phyloP scores from a whole-genome alignment of 768 basidiomycete species.

The Daedaleopsis nitida region DNA sequence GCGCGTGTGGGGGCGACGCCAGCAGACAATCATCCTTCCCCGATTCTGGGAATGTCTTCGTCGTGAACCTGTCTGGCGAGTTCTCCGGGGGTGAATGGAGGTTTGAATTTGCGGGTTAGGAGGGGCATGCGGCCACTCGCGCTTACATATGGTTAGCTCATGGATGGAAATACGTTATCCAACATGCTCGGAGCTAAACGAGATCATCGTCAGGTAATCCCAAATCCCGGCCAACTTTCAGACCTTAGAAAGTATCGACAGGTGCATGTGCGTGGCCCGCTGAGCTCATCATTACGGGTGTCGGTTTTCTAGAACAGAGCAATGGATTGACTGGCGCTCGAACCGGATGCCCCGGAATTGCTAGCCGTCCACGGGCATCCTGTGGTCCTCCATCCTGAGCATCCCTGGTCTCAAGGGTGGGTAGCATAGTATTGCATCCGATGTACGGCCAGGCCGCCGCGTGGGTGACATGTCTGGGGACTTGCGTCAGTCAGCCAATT shows the following conservation, averaged over 20 bases:
- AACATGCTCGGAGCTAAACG: too few relatives aligned
- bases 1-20: constrained; percentile 57
- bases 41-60: constrained; percentile 58
- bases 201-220: background rate
- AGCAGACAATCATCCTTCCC: constrained; percentile 49
- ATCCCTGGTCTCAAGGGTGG: background rate
- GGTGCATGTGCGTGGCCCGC: background rate
- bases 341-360: background rate
- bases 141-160: constrained; percentile 1
- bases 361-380: background rate
- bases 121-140: constrained; percentile 10
- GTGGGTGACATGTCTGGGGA: background rate
- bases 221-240: background rate
- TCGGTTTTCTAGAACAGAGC: background rate
- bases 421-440: background rate
- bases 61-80: constrained; percentile 47
- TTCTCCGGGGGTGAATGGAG: constrained; percentile 41
- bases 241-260: background rate
- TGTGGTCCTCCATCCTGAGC: background rate
- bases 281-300: background rate
- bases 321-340: background rate
- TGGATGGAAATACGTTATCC: background rate
- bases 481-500: too few relatives aligned
- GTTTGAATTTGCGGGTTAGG: constrained; percentile 23
- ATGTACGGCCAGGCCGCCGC: background rate